Evolutionary conservation across 306 rosid species (phyloP), one percentile per base, ranked within the genome.

Genomic region (Phaseolus lunatus): DNA sequence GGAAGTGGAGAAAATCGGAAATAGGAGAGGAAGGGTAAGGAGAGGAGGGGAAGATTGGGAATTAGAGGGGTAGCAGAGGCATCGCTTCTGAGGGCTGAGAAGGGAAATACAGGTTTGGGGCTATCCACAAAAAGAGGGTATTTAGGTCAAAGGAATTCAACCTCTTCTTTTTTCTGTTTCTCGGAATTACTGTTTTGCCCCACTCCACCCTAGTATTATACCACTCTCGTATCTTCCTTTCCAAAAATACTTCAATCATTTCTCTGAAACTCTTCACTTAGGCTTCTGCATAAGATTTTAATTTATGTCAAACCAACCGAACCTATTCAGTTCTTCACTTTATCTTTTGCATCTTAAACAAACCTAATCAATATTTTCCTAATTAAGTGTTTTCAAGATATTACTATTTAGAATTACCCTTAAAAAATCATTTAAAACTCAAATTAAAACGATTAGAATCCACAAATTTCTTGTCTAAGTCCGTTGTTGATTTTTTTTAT

Each of bases 1-100:
- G 98, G 85, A 90, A 78, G 35, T 59, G 91, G 84, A 85, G 96
- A 85, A 87, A 94, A 89, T 88, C 88, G 94, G 91, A 86, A 84
- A 52, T 54, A 67, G 85, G 67, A 20, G 81, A 71, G 63, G 88
- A 87, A 74, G 89, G 91, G 98, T 75, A 84, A 87, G 88, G 89
- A 89, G 86, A 90, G 75, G 92, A 86, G 84, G 76, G 85, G 86
- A 85, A 81, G 87, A 87, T 76, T 83, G 85, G 45, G 92, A 86
- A 81, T 86, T 86, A 69, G 81, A 83, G 83, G 96, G 93, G 98
- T 90, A 88, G 82, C 71, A 82, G 88, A 81, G 85, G 87, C 76
- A 88, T 75, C 72, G 75, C 29, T 66, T 81, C 74, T 69, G 76
- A 93, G 92, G 96, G 96, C 72, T 91, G 88, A 80, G 85, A 93